A percentile compares a stretch with the other conserved stretches of the same genome.
phyloP scores from a whole-genome alignment of 345 rosid genomes.

The Limnanthes douglasii region DNA sequence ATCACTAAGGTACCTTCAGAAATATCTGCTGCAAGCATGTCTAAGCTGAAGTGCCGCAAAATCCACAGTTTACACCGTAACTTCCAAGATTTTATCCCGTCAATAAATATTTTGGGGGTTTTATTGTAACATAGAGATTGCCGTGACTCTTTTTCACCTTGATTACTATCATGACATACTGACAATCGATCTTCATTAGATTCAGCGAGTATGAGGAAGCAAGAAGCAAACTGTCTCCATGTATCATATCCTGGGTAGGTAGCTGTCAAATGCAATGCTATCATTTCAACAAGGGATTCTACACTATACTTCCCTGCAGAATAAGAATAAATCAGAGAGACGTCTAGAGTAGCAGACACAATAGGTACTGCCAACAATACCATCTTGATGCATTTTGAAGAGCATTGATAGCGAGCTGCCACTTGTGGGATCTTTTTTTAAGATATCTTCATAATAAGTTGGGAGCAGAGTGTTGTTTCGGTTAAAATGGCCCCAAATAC shows the following conservation, averaged over 20 bases:
- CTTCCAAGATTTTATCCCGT: slow-evolving; percentile 31
- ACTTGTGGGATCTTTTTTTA: slow-evolving; percentile 67
- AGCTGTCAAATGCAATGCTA: slow-evolving; percentile 77
- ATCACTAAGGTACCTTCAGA: slow-evolving; percentile 16
- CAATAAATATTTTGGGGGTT: slow-evolving; percentile 23
- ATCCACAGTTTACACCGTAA: slow-evolving; percentile 59
- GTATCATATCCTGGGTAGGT: slow-evolving; percentile 19
- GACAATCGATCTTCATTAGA: slow-evolving; percentile 55
- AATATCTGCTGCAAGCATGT: slow-evolving; percentile 29
- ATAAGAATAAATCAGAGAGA: neutral
- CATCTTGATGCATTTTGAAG: slow-evolving; percentile 34
- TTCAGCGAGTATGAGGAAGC: slow-evolving; percentile 32
- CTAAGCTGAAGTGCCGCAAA: slow-evolving; percentile 42
- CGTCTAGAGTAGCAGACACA: neutral
- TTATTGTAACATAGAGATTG: slow-evolving; percentile 17
- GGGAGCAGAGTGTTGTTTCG: slow-evolving; percentile 21
- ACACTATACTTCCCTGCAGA: slow-evolving; percentile 40
- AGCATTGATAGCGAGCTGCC: slow-evolving; percentile 38
- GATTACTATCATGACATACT: slow-evolving; percentile 20
- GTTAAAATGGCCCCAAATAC: slow-evolving; percentile 39
- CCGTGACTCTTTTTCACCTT: slow-evolving; percentile 12
- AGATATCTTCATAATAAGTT: slow-evolving; percentile 42
- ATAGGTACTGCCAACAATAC: slow-evolving; percentile 12
- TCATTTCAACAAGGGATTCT: slow-evolving; percentile 52
- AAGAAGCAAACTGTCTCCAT: slow-evolving; percentile 69